These are phyloP conservation scores for Yarrowia keelungensis DNA, from an alignment of 805 yeast genomes.

Conservation along the genomic window DNA sequence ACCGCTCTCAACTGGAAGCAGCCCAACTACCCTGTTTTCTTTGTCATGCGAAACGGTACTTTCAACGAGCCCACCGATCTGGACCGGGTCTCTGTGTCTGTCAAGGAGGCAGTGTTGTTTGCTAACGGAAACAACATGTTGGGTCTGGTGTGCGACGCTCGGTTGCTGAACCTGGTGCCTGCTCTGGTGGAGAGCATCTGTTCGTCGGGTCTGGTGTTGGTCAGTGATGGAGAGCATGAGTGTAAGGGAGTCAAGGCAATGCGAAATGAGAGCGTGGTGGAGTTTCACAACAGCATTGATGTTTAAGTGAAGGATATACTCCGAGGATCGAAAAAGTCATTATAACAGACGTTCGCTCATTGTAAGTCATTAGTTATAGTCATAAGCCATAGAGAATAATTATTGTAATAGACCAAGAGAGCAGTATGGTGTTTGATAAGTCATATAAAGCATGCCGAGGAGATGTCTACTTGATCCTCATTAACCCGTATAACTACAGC, in stretches of 20 bases:
- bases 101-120: slow-evolving; percentile 82
- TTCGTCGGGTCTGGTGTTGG: slow-evolving; percentile 80
- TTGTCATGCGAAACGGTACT: slow-evolving; percentile 63
- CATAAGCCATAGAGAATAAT: slow-evolving; percentile 14
- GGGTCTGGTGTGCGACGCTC: slow-evolving; percentile 75
- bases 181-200: slow-evolving; percentile 76
- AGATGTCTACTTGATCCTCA: no score
- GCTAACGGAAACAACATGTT: slow-evolving; percentile 82
- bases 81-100: slow-evolving; percentile 57
- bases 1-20: slow-evolving; percentile 97
- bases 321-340: slow-evolving; percentile 16
- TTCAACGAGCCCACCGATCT: slow-evolving; percentile 46
- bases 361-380: slow-evolving; percentile 21
- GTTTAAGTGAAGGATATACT: slow-evolving; percentile 46
- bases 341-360: slow-evolving; percentile 20
- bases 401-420: background rate
- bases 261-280: slow-evolving; percentile 66
- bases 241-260: slow-evolving; percentile 65
- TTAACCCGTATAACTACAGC: no score
- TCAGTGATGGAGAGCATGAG: slow-evolving; percentile 55
- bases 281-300: slow-evolving; percentile 68
- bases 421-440: no score
- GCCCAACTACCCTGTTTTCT: slow-evolving; percentile 94
- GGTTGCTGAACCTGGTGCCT: slow-evolving; percentile 74
- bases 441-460: no score